A percentile compares a stretch with the other conserved stretches of the same genome.
Evolutionary conservation across 768 basidiomycete genomes (phyloP).

Genomic region (Paxillus rubicundulus): DNA sequence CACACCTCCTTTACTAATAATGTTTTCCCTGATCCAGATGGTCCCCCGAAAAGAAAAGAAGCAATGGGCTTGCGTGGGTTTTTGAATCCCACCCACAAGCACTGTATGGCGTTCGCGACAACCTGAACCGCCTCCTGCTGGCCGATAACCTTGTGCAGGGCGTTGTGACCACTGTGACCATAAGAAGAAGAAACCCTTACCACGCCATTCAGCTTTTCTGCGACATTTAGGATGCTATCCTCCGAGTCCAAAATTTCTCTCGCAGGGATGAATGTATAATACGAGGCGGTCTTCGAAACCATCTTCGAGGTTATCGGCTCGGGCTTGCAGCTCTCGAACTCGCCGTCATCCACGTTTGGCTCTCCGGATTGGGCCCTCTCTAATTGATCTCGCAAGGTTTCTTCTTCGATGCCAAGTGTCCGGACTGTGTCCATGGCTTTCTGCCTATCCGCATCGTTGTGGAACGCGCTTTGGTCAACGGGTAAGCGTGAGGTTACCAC

Average conservation of each 20-base stretch:
- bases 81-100: conserved; percentile 44
- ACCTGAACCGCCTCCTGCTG: conserved; percentile 45
- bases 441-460: neutral
- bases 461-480: neutral
- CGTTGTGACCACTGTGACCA: neutral
- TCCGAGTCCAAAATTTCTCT: neutral
- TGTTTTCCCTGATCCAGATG: conserved; percentile 39
- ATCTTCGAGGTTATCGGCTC: neutral
- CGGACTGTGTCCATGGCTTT: neutral
- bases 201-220: neutral
- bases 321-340: neutral
- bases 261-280: conserved; percentile 7
- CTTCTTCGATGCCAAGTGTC: neutral
- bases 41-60: conserved; percentile 43
- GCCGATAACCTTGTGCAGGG: conserved; percentile 5
- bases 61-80: conserved; percentile 45
- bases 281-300: conserved; percentile 4
- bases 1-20: conserved; percentile 38
- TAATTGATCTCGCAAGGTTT: neutral
- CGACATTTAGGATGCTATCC: neutral
- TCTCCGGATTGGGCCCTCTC: neutral
- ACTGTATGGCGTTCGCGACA: conserved; percentile 45
- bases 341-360: neutral
- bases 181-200: neutral
- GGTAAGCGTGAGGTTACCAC: neutral